These are phyloP conservation scores for Eucalyptus cloeziana DNA, from an alignment of 345 rosid genomes.

Conservation along the genomic window DNA sequence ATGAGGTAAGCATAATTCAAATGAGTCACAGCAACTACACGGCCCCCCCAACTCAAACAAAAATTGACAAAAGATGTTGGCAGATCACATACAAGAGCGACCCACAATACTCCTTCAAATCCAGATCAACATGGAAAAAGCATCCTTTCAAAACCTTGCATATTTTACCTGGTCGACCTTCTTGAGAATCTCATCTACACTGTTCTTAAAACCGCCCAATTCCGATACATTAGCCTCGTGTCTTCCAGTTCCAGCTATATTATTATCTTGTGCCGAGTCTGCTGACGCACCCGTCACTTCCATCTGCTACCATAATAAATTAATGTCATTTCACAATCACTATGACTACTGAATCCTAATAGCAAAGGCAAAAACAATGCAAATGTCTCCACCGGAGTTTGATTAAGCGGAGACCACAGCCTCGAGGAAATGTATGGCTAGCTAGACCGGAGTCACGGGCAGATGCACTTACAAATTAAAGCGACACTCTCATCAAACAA, in stretches of 20 bases:
- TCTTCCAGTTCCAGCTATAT: conserved; percentile 1
- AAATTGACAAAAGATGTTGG: neutral
- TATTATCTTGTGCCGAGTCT: conserved; percentile 1
- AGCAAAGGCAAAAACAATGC: neutral
- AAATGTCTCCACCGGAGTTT: neutral
- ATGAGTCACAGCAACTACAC: neutral
- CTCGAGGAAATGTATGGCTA: neutral
- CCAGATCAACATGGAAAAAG: neutral
- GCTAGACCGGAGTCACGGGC: neutral
- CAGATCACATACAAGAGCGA: neutral
- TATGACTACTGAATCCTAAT: neutral
- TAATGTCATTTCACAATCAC: neutral
- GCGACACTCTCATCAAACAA: neutral
- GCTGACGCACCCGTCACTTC: conserved; percentile 5
- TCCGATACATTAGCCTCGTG: conserved; percentile 9
- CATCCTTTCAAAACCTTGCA: neutral
- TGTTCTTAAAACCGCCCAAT: conserved; percentile 18
- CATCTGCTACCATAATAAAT: conserved; percentile 3
- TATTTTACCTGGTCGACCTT: conserved; percentile 53
- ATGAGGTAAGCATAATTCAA: neutral
- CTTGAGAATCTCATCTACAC: conserved; percentile 38
- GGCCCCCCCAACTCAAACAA: neutral
- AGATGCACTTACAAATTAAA: neutral
- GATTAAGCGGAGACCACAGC: neutral
- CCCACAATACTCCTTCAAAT: neutral